Evolutionary conservation across 2,329 filamentous ascomycete species (phyloP).

Genomic region (Botryotinia narcissicola): DNA sequence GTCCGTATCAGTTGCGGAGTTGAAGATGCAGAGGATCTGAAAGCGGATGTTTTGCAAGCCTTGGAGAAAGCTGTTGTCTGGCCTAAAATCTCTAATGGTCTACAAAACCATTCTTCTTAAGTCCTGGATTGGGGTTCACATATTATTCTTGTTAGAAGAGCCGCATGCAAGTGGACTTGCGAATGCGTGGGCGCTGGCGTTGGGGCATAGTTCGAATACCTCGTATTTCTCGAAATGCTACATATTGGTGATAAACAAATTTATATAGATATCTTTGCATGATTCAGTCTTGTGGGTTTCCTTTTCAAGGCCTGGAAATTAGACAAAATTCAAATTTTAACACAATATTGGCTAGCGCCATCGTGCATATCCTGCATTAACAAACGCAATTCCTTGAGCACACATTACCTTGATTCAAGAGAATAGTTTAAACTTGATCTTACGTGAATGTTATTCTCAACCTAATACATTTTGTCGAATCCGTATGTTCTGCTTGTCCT

Average conservation of each 20-base stretch:
- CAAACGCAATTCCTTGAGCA: too few species aligned
- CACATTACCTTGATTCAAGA: too few species aligned
- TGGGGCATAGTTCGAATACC: constrained; percentile 3
- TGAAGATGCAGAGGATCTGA: constrained; percentile 84
- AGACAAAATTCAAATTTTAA: neutral
- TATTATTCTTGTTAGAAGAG: neutral
- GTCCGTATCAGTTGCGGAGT: constrained; percentile 92
- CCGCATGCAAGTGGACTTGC: neutral
- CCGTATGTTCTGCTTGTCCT: too few species aligned
- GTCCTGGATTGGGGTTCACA: neutral
- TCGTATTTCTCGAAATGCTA: neutral
- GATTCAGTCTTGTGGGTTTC: neutral
- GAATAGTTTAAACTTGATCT: too few species aligned
- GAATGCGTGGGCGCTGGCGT: neutral
- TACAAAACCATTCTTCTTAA: constrained; percentile 16
- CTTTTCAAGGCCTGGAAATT: neutral
- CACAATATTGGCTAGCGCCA: neutral
- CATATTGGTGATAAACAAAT: neutral
- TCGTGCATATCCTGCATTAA: neutral
- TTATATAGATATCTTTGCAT: constrained; percentile 1
- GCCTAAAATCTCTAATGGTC: constrained; percentile 37
- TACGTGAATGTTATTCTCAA: too few species aligned
- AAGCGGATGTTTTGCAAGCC: constrained; percentile 77
- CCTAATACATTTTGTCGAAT: too few species aligned
- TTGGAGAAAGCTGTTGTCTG: constrained; percentile 67